Conservation (phyloP, 345 rosid genomes). For the Microcos paniculata region DNA sequence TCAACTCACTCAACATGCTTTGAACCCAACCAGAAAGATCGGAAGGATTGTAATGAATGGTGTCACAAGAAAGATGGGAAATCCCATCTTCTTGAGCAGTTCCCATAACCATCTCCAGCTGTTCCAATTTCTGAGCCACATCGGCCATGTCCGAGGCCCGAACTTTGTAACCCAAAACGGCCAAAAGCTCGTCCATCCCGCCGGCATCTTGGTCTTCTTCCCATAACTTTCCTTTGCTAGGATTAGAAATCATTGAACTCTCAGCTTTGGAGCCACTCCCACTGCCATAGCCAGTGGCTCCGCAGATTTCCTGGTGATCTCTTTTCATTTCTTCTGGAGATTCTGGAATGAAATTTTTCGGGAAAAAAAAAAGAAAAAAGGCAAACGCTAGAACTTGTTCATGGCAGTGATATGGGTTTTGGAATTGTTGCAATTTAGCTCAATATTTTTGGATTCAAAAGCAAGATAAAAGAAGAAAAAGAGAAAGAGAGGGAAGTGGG, state of each 20-base stretch:
- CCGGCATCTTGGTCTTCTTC: conserved; percentile 54
- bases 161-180: conserved; percentile 79
- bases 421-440: neutral
- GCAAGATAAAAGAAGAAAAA: conserved; percentile 8
- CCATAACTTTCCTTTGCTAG: conserved; percentile 40
- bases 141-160: conserved; percentile 83
- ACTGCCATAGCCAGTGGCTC: conserved; percentile 19
- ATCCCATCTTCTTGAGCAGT: conserved; percentile 63
- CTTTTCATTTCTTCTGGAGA: conserved; percentile 47
- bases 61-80: conserved; percentile 50
- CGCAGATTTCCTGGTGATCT: conserved; percentile 36
- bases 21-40: conserved; percentile 75
- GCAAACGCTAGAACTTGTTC: neutral
- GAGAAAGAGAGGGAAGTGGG: neutral
- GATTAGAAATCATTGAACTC: conserved; percentile 37
- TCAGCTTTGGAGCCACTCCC: conserved; percentile 19
- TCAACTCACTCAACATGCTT: conserved; percentile 64
- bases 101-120: conserved; percentile 77
- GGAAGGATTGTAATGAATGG: conserved; percentile 78
- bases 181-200: conserved; percentile 88
- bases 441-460: neutral
- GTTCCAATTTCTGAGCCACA: conserved; percentile 86
- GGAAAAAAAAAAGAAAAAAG: neutral
- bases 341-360: neutral
- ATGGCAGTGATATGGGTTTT: conserved; percentile 15